Evolutionary conservation across 2,329 filamentous ascomycete genomes (phyloP).

Genomic region (Fusarium sacchari): DNA sequence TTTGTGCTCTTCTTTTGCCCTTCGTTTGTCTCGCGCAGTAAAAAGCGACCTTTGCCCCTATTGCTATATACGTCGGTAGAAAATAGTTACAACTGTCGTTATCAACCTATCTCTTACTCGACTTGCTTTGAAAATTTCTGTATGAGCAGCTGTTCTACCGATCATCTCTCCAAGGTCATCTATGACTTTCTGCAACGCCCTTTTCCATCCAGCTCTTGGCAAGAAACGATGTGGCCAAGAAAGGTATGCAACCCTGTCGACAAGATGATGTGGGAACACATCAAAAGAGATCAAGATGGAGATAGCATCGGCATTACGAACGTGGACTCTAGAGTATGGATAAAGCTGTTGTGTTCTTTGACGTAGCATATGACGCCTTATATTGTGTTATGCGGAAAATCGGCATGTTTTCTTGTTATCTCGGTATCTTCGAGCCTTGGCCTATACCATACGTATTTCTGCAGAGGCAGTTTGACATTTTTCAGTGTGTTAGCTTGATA

Average conservation of each 20-base stretch:
- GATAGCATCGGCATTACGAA: not conserved
- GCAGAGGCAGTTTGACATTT: not conserved
- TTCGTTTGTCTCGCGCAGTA: slow-evolving; percentile 26
- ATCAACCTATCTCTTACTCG: not conserved
- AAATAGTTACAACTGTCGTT: slow-evolving; percentile 34
- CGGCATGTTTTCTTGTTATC: not conserved
- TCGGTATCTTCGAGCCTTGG: not conserved
- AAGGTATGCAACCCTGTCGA: not conserved
- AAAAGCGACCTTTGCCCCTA: slow-evolving; percentile 23
- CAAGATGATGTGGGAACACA: not conserved
- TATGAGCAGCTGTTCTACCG: not conserved
- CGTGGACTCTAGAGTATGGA: not conserved
- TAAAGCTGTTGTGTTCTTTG: not conserved
- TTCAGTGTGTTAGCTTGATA: no score
- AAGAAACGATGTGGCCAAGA: not conserved
- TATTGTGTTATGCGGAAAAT: not conserved
- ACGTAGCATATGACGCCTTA: not conserved
- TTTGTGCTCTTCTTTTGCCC: slow-evolving; percentile 10
- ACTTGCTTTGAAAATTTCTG: not conserved
- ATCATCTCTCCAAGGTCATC: not conserved
- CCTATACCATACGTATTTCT: not conserved
- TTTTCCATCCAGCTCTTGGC: not conserved
- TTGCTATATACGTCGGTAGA: slow-evolving; percentile 19
- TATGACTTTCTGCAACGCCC: not conserved
- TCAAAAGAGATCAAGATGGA: no score